phyloP scores from a whole-genome alignment of 23 red algal genomes.

The Gracilaria gracilis region DNA sequence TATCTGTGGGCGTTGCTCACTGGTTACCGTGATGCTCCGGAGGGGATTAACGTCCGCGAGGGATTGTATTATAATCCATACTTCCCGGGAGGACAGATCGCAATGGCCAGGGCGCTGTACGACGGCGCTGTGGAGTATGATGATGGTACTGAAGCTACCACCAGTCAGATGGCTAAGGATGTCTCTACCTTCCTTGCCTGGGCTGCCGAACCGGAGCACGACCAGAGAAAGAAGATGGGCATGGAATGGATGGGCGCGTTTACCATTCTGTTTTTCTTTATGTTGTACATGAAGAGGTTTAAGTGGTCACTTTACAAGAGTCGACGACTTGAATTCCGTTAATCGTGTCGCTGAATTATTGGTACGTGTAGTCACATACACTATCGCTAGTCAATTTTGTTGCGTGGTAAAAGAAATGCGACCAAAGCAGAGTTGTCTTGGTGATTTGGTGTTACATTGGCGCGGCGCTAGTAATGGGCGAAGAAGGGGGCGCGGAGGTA shows the following conservation, averaged over 20 bases:
- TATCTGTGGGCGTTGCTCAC: conserved; percentile 98
- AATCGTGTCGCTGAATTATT: not conserved
- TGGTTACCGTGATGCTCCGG: conserved; percentile 96
- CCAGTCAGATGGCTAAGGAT: conserved; percentile 99
- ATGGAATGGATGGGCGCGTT: conserved; percentile 87
- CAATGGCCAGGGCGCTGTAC: conserved; percentile 93
- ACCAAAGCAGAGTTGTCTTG: not conserved
- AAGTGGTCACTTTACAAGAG: conserved; percentile 93
- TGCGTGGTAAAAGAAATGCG: conserved; percentile 23
- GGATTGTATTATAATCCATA: conserved; percentile 98
- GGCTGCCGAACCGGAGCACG: conserved; percentile 98
- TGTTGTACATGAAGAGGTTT: conserved; percentile 92
- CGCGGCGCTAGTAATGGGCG: not conserved
- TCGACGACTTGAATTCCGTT: conserved; percentile 91
- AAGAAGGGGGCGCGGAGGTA: no score
- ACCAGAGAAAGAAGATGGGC: conserved; percentile 95
- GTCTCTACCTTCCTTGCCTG: conserved; percentile 96
- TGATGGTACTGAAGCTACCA: conserved; percentile 96
- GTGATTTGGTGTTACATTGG: conserved; percentile 15
- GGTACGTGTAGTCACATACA: not conserved
- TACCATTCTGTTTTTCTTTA: conserved; percentile 70
- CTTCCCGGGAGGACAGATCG: conserved; percentile 96
- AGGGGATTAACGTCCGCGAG: conserved; percentile 87
- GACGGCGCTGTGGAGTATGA: conserved; percentile 98
- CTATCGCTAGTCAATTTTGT: conserved; percentile 42